Base-by-base conservation (phyloP, 805 yeast species). In the Candida sanyiensis region DNA sequence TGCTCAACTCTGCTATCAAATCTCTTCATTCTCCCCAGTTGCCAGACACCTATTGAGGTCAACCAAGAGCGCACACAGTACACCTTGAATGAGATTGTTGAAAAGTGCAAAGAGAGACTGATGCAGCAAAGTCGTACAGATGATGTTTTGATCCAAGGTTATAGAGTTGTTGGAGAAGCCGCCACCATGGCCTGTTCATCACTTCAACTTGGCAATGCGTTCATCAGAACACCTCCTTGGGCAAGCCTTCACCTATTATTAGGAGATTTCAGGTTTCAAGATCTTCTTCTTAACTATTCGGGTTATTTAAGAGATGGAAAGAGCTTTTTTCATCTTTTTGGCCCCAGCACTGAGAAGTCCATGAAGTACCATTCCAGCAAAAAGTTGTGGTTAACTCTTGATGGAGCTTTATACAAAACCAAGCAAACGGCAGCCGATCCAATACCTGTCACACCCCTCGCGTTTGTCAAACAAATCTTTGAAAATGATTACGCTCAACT, bases 201-300 rank as follows among this genome's bases (percentile, higher is more conserved):
- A 6, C 51, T 59, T 7, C 73, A 68, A 43, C 57, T 67, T n/a
- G 57, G 58, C 18, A 63, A 65, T 3, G 58, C 63, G 13, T 38
- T 54, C 2, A 44, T 81, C 15, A 76, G 75, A 42, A 51, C 63
- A 4, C 47, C 59, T 3, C 44, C 52, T 3, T 78, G 84, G 77
- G 63, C 64, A 22, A 44, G 51, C 3, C 31, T 54, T 3, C 43
- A 43, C 19, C 9, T 17, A 1, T 3, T 29, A 0, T 7, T 54
- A 10, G 58, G 57, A 1, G 30, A 22, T 15, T 7, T 22, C 3
- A 17, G 19, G 7, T 35, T 56, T 38, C 13, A 33, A 15, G 35
- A 41, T 23, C 19, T 56, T 1, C 13, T 52, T 5, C 12, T 49
- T 21, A 39, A 35, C 10, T 37, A 38, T 34, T 33, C 43, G 1